phyloP scores from a whole-genome alignment of 139 green algal genomes.

The Auxenochlorella pyrenoidosa region DNA sequence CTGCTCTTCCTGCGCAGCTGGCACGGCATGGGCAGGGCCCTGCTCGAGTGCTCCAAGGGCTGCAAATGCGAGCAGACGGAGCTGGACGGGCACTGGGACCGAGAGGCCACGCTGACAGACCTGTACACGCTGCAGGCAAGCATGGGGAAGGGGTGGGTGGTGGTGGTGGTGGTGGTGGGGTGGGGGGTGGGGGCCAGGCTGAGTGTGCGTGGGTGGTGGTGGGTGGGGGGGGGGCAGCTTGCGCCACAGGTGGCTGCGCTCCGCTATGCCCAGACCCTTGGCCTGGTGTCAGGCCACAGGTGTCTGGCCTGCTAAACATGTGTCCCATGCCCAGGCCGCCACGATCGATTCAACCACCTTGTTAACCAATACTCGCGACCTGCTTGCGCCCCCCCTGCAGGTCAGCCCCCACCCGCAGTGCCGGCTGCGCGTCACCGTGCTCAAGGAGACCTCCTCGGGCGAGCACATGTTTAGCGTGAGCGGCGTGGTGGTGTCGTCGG shows the following conservation, averaged over 20 bases:
- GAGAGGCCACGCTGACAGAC: slow-evolving; percentile 28
- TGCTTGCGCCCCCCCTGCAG: neutral
- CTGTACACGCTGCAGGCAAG: slow-evolving; percentile 9
- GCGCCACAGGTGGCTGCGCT: too few relatives aligned
- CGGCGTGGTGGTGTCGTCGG: slow-evolving; percentile 30
- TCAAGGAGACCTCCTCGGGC: neutral
- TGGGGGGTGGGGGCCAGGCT: neutral
- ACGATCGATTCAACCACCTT: too few relatives aligned
- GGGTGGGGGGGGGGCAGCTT: too few relatives aligned
- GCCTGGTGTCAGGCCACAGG: too few relatives aligned
- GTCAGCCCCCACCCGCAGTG: slow-evolving; percentile 20
- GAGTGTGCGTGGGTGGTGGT: neutral
- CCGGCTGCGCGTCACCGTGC: slow-evolving; percentile 1
- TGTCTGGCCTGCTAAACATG: too few relatives aligned
- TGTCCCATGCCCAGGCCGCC: too few relatives aligned
- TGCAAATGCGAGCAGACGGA: slow-evolving; percentile 13
- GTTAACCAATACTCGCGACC: too few relatives aligned
- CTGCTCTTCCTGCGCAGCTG: slow-evolving; percentile 28
- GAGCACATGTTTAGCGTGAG: slow-evolving; percentile 21
- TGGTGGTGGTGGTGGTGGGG: neutral
- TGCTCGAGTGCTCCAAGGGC: neutral
- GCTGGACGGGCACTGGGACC: slow-evolving; percentile 30
- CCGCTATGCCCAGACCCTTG: too few relatives aligned
- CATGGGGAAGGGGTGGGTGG: neutral
- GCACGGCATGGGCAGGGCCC: slow-evolving; percentile 14